Base-by-base conservation (phyloP, 441 rosid species). In the Theobroma grandiflorum region DNA sequence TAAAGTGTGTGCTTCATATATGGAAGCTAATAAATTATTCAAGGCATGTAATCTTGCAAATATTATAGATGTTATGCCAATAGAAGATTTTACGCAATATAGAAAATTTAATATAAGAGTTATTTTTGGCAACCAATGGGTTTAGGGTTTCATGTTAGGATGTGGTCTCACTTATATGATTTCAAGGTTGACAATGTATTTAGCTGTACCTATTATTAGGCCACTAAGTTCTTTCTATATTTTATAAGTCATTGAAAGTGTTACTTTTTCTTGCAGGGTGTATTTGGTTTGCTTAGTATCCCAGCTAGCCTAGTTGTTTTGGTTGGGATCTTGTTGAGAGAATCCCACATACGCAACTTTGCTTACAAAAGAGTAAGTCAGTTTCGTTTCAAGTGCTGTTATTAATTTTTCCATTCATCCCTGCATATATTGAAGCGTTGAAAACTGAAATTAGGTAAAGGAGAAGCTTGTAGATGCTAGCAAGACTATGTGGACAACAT, bases 391-490 rank as follows among this genome's bases (percentile, higher is more conserved):
- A 26, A 4, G 40, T 26, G 16, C 40, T 78, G 22, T 64, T 26
- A 38, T 77, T 72, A 69, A 40, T 67, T 11, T 37, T 35, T 55
- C 8, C 6, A 16, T 20, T 50, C 47, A 35, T n/a, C 40, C 2
- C 15, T 57, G n/a, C 37, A 45, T 68, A 26, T 18, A 65, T 65
- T 69, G 33, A 45, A 72, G 61, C 70, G 72, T 47, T 47, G 79
- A 69, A 77, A 26, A 80, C 81, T 84, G 78, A 62, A 76, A 75
- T 82, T 82, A 91, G 97, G 89, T 89, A 71, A 79, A 84, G 69
- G 89, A 81, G 84, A 90, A 88, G 80, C 84, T 90, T 80, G 38
- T 90, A 73, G 91, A 89, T 79, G 94, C 91, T 45, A 85, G 89
- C 49, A 88, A 84, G 80, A 79, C 87, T 9, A 90, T 90, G 86